These are phyloP conservation scores for Spizellomyces sp. DNA, from an alignment of 192 early-diverging fungal species.

Conservation along the genomic window DNA sequence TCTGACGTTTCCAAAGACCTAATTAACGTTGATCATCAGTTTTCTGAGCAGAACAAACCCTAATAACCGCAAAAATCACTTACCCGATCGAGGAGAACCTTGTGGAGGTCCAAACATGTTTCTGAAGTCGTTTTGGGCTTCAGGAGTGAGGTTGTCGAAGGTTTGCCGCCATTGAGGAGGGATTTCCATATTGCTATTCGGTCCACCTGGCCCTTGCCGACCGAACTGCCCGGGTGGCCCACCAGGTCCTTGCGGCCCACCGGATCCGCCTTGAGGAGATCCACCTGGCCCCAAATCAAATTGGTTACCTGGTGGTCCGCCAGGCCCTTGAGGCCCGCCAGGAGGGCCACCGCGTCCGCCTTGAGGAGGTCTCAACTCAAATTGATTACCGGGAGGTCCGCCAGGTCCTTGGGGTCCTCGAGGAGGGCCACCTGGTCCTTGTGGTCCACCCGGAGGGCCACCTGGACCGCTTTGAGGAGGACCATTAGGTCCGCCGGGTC, in stretches of 20 bases:
- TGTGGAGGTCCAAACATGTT: no score
- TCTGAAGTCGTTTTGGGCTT: neutral
- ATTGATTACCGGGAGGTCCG: no score
- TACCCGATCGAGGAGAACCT: neutral
- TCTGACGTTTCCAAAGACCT: no score
- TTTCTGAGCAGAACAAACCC: no score
- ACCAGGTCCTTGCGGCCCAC: neutral
- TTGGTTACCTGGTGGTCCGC: neutral
- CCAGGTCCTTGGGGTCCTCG: neutral
- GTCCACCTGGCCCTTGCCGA: neutral
- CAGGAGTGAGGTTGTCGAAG: neutral
- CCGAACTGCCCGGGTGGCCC: neutral
- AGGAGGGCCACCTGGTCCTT: neutral
- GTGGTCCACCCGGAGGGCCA: neutral
- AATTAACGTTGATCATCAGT: no score
- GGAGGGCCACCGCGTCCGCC: neutral
- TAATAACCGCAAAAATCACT: neutral
- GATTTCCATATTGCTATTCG: neutral
- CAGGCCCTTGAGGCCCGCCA: neutral
- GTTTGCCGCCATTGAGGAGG: constrained; percentile 1
- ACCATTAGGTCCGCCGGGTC: neutral
- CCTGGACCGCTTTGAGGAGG: neutral
- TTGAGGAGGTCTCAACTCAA: no score
- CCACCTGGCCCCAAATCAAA: no score
- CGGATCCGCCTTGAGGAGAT: neutral